Conservation (phyloP, 148 eudicot genomes). For the Rhododendron henanense region DNA sequence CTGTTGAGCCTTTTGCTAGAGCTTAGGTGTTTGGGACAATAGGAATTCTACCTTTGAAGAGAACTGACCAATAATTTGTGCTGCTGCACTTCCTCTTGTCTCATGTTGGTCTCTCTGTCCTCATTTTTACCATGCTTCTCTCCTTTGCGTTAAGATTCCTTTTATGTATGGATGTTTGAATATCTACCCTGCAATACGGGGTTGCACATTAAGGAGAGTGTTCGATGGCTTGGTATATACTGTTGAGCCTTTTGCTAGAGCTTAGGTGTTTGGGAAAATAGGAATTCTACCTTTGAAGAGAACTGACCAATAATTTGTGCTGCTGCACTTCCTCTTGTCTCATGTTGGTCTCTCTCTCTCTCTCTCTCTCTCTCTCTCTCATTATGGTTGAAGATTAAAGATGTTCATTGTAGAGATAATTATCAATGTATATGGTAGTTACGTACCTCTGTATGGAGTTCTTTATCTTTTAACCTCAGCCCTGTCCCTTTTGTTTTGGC, state of each 20-base stretch:
- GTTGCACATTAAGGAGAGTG: background rate
- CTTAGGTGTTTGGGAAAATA: background rate
- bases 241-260: background rate
- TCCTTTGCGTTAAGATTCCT: background rate
- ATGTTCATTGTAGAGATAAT: background rate
- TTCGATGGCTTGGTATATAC: too few relatives aligned
- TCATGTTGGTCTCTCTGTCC: background rate
- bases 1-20: background rate
- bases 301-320: background rate
- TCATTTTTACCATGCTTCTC: background rate
- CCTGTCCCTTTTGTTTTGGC: background rate
- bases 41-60: background rate
- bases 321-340: background rate
- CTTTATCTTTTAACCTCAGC: background rate
- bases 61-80: background rate
- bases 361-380: background rate
- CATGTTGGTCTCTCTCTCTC: background rate
- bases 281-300: background rate
- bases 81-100: too few relatives aligned
- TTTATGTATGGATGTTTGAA: background rate
- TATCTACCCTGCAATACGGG: background rate
- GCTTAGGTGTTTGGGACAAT: background rate
- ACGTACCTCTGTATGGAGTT: background rate
- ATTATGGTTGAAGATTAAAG: background rate
- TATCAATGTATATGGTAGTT: background rate